Evolutionary conservation across 2,329 filamentous ascomycete species (phyloP).

Genomic region (Calonectria henricotiae): DNA sequence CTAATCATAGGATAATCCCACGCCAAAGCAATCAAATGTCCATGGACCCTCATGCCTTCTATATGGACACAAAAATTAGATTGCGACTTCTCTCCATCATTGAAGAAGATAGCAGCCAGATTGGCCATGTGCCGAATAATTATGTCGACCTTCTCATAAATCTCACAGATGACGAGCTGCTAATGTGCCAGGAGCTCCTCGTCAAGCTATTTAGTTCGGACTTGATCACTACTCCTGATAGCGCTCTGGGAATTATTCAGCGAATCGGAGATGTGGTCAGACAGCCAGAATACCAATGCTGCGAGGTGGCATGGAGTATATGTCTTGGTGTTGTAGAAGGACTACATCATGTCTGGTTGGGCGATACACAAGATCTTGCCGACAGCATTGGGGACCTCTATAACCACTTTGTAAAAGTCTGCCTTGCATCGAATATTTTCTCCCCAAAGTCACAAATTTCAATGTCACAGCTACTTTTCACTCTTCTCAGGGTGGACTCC

Average conservation of each 20-base stretch:
- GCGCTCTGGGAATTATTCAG: conserved; percentile 66
- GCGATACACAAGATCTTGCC: conserved; percentile 73
- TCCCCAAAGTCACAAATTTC: conserved; percentile 79
- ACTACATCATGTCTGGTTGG: conserved; percentile 76
- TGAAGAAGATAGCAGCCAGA: conserved; percentile 62
- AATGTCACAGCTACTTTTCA: conserved; percentile 79
- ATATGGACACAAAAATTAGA: conserved; percentile 64
- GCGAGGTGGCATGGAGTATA: conserved; percentile 80
- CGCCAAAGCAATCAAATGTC: conserved; percentile 63
- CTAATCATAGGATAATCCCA: conserved; percentile 62
- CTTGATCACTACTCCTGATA: conserved; percentile 65
- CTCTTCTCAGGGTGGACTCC: conserved; percentile 77
- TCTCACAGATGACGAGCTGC: conserved; percentile 69
- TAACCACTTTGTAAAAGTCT: conserved; percentile 79
- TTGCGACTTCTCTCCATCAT: conserved; percentile 65
- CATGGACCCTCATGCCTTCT: conserved; percentile 65
- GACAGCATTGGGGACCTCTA: conserved; percentile 84
- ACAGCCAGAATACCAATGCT: conserved; percentile 77
- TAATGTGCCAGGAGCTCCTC: conserved; percentile 68
- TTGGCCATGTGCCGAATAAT: conserved; percentile 66
- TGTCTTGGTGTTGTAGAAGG: conserved; percentile 79
- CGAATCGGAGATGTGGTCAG: conserved; percentile 69
- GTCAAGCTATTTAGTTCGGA: conserved; percentile 71
- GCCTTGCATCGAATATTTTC: conserved; percentile 78
- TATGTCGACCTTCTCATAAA: conserved; percentile 69